Base-by-base conservation (phyloP, 495 filamentous ascomycete genomes). In the Aspergillus sparsus region DNA sequence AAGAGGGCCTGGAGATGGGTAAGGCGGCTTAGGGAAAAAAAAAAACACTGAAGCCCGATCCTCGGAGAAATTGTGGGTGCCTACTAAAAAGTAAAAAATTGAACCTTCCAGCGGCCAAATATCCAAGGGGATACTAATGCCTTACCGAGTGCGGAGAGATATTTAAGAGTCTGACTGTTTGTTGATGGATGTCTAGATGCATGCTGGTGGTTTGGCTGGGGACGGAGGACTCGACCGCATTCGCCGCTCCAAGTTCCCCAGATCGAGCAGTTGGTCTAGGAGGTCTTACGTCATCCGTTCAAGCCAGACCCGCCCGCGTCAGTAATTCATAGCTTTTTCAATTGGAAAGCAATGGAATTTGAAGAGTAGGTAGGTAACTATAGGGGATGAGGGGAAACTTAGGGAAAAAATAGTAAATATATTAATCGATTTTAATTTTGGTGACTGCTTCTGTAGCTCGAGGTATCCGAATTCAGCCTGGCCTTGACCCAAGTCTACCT, bases 241-340 rank as follows among this genome's bases (percentile, higher is more conserved):
- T 69, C 64, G 68, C 62, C 63, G 62, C 51, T 63, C 37, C 47
- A 63, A 60, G 62, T 66, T 68, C 70, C 66, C 70, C 71, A 69
- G 70, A 68, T 73, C 64, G 63, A 55, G 56, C 66, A 57, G 49
- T 58, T 46, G 42, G 42, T 16, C 15, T 12, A 15, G n/a, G 16
- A 70, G 68, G 70, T 72, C 68, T 76, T 76, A 78, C 75, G 72
- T 78, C 75, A 78, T 78, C 75, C 64, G 62, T 55, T 61, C 55
- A 46, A 57, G 55, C 39, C 53, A 53, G 47, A 61, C 55, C 59
- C 50, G 50, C 57, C 42, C 50, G 45, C 46, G 35, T 58, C 55
- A 41, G 49, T 21, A 50, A 55, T 49, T 34, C 15, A 46, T 46
- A 16, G 2, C 8, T 41, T 41, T 41, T 41, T n/a, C n/a, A 10